Percentiles rank a stretch among this genome's conserved stretches.
Evolutionary conservation across 441 rosid species (phyloP).

Genomic region (Erodium chrysanthum): DNA sequence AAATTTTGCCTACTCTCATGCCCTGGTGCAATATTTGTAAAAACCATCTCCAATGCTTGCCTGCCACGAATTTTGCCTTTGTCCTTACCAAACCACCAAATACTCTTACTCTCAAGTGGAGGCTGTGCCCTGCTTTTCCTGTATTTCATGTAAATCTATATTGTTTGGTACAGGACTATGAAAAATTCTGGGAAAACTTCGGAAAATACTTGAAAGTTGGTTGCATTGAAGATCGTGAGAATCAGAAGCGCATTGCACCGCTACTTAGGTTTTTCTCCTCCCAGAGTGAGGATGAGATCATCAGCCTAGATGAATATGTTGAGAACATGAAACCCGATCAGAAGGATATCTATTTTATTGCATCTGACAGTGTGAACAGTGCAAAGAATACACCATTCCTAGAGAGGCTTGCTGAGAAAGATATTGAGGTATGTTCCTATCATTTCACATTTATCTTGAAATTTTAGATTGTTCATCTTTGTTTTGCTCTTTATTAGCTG

Average conservation of each 20-base stretch:
- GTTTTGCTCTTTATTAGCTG: not conserved
- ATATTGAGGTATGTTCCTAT: slow-evolving; percentile 44
- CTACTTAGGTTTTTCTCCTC: slow-evolving; percentile 68
- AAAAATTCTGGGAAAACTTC: slow-evolving; percentile 94
- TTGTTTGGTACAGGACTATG: slow-evolving; percentile 54
- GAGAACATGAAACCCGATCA: slow-evolving; percentile 96
- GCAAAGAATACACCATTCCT: slow-evolving; percentile 88
- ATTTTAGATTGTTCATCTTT: not conserved
- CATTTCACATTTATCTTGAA: not conserved
- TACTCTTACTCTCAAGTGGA: no score
- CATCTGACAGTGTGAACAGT: slow-evolving; percentile 81
- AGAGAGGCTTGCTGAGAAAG: slow-evolving; percentile 82
- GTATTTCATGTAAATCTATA: no score
- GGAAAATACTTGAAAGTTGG: slow-evolving; percentile 86
- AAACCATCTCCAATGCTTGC: no score
- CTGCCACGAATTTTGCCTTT: no score
- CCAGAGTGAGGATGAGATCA: slow-evolving; percentile 75
- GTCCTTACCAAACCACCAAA: no score
- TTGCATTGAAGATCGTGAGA: slow-evolving; percentile 84
- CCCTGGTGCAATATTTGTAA: no score
- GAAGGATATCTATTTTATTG: slow-evolving; percentile 81
- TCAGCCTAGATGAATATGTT: slow-evolving; percentile 71
- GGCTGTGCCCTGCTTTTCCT: no score
- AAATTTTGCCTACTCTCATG: no score
- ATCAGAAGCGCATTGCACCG: slow-evolving; percentile 85